Percentiles rank a stretch among this genome's conserved stretches.
Evolutionary conservation across 2,329 filamentous ascomycete species (phyloP).

Genomic region (Graphium sp.): DNA sequence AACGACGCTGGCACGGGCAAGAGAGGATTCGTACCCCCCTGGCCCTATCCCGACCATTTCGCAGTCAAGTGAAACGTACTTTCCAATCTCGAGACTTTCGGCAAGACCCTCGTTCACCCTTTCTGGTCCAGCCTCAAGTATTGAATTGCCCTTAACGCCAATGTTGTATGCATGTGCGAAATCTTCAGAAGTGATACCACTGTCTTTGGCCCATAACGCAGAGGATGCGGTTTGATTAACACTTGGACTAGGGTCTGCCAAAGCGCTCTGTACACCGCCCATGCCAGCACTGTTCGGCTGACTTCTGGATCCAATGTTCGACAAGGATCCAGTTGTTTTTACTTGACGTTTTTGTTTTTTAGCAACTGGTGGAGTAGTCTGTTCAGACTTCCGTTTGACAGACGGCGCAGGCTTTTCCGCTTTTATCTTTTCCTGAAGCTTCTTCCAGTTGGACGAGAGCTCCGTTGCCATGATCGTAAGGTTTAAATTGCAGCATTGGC

Average conservation of each 20-base stretch:
- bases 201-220: conserved; percentile 42
- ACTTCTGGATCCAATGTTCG: conserved; percentile 1
- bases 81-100: conserved; percentile 53
- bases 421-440: conserved; percentile 47
- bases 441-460: conserved; percentile 63
- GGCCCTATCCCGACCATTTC: conserved; percentile 91
- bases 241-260: conserved; percentile 19
- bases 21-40: conserved; percentile 50
- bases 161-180: conserved; percentile 45
- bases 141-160: conserved; percentile 28
- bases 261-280: conserved; percentile 38
- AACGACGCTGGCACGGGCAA: conserved; percentile 78
- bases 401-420: conserved; percentile 21
- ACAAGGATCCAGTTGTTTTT: conserved; percentile 6
- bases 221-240: no score
- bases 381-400: conserved; percentile 23
- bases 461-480: no score
- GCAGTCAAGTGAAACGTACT: conserved; percentile 87
- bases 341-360: conserved; percentile 6
- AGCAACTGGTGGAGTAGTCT: conserved; percentile 4
- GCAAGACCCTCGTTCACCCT: conserved; percentile 48
- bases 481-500: no score
- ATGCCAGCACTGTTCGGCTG: conserved; percentile 21
- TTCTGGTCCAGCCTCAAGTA: conserved; percentile 27
- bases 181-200: conserved; percentile 41